Evolutionary conservation across 306 rosid species (phyloP).

Genomic region (Hippophae tibetana): DNA sequence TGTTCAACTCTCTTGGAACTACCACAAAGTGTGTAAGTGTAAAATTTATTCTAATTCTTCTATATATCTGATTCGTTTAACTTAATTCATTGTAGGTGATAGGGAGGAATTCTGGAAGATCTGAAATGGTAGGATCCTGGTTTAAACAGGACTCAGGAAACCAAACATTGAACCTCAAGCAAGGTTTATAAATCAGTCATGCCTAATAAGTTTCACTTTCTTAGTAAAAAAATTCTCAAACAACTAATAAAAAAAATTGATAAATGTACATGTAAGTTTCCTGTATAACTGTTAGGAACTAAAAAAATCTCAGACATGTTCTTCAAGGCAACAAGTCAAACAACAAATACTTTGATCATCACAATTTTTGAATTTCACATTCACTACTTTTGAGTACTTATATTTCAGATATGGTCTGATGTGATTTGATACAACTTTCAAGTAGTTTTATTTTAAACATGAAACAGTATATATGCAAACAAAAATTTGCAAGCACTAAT

Average conservation of each 20-base stretch:
- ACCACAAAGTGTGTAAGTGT: not conserved
- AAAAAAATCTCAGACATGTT: too few relatives aligned
- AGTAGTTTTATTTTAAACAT: not conserved
- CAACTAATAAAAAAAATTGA: too few relatives aligned
- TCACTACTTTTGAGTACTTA: not conserved
- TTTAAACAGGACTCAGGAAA: slow-evolving; percentile 23
- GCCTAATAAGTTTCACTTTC: slow-evolving; percentile 1
- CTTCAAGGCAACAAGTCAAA: too few relatives aligned
- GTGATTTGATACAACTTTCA: not conserved
- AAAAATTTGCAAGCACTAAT: too few relatives aligned
- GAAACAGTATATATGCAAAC: too few relatives aligned
- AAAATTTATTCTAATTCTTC: not conserved
- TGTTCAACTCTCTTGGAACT: not conserved
- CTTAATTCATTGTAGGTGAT: slow-evolving; percentile 21
- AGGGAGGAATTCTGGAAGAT: slow-evolving; percentile 20
- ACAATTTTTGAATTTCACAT: too few relatives aligned
- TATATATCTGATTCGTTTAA: not conserved
- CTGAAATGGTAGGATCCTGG: slow-evolving; percentile 28
- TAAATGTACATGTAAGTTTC: too few relatives aligned
- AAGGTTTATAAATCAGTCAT: slow-evolving; percentile 26
- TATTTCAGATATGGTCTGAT: not conserved
- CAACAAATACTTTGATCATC: too few relatives aligned
- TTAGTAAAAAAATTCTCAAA: not conserved
- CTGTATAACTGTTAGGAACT: too few relatives aligned
- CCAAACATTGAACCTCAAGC: slow-evolving; percentile 28